phyloP scores from a whole-genome alignment of 2,329 filamentous ascomycete species.

The Atkinsonella hypoxylon region DNA sequence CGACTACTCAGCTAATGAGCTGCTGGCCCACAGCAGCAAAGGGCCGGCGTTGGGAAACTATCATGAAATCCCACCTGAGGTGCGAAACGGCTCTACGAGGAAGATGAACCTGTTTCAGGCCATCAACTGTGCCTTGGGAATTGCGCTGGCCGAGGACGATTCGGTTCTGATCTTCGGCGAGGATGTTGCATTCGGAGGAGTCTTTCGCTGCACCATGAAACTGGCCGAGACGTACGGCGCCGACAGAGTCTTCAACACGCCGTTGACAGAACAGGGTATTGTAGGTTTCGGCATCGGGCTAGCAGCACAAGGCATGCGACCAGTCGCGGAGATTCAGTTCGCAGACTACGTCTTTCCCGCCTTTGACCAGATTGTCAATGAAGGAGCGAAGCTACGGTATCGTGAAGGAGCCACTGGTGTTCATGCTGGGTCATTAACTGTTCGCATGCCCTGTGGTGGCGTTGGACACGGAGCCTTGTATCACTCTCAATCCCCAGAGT shows the following conservation, averaged over 20 bases:
- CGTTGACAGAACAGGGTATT: conserved; percentile 86
- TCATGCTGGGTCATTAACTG: conserved; percentile 65
- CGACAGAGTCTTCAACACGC: conserved; percentile 92
- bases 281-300: conserved; percentile 86
- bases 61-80: conserved; percentile 55
- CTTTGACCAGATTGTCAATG: conserved; percentile 89
- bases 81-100: conserved; percentile 60
- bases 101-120: conserved; percentile 91
- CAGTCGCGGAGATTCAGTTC: conserved; percentile 91
- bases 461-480: conserved; percentile 84
- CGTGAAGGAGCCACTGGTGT: conserved; percentile 48
- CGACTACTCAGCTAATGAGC: conserved; percentile 71
- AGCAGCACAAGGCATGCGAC: conserved; percentile 82
- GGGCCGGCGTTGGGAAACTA: conserved; percentile 48
- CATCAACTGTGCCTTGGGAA: conserved; percentile 79
- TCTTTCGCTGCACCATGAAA: conserved; percentile 90
- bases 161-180: conserved; percentile 88
- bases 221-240: conserved; percentile 77
- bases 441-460: conserved; percentile 81
- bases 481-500: conserved; percentile 82
- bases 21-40: conserved; percentile 71
- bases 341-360: conserved; percentile 90
- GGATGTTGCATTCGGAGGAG: conserved; percentile 92
- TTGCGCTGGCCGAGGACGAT: conserved; percentile 72
- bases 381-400: conserved; percentile 81